Conservation (phyloP, 2,329 filamentous ascomycete genomes). For the Chrysoporthe cubensis region DNA sequence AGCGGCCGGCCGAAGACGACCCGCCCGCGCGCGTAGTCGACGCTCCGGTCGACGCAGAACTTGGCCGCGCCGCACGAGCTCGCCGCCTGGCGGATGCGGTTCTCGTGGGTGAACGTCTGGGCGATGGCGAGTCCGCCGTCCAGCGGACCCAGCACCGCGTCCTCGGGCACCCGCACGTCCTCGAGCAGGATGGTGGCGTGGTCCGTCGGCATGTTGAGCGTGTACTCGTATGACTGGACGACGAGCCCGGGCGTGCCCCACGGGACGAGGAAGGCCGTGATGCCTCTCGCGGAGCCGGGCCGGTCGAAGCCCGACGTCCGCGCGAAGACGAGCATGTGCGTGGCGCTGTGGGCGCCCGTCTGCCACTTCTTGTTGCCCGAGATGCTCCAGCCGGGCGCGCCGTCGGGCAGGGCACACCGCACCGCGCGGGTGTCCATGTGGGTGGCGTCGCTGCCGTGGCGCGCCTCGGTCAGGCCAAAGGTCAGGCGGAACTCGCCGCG, state of each 20-base stretch:
- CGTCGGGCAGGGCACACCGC: constrained; percentile 45
- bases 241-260: constrained; percentile 54
- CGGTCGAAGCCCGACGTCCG: constrained; percentile 52
- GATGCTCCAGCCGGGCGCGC: constrained; percentile 54
- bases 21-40: constrained; percentile 58
- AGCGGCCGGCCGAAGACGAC: constrained; percentile 60
- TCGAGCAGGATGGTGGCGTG: constrained; percentile 63
- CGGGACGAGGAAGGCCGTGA: constrained; percentile 65
- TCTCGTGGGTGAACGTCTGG: constrained; percentile 69
- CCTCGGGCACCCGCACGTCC: constrained; percentile 59
- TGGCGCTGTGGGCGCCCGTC: constrained; percentile 64
- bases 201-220: constrained; percentile 69
- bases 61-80: constrained; percentile 61
- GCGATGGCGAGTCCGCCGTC: constrained; percentile 62
- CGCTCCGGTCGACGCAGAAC: constrained; percentile 62
- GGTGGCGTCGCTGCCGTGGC: constrained; percentile 66
- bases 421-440: constrained; percentile 61
- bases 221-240: constrained; percentile 65
- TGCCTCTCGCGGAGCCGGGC: constrained; percentile 57
- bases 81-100: constrained; percentile 67
- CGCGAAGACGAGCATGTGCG: constrained; percentile 66
- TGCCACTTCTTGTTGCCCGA: constrained; percentile 68
- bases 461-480: constrained; percentile 65
- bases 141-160: constrained; percentile 54
- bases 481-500: constrained; percentile 58